Evolutionary conservation across 768 basidiomycete species (phyloP), one percentile per base, ranked within the genome.

Genomic region (Hortiboletus flavorubellus): DNA sequence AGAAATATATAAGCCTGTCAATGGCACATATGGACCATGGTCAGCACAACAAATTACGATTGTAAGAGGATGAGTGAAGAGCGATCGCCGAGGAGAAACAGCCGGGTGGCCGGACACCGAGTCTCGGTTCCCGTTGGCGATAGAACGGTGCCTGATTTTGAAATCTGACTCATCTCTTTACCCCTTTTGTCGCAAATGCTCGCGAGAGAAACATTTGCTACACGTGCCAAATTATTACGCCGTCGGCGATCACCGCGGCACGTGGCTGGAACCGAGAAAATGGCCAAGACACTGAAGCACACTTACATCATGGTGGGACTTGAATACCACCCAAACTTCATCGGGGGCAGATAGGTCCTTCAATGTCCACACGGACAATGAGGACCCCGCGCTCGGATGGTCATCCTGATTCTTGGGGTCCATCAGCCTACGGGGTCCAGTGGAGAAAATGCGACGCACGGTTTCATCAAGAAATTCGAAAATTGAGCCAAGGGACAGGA

Each of bases 221-320:
- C 52, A 23, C 30, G 51, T 35, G 41, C 33, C 23, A 50, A 11
- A 14, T 44, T 26, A 26, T 26, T 26, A 33, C 14, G 34, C 5
- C 34, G 14, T 29, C 54, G 49, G 42, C 50, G 40, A 53, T 44
- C 43, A 33, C 38, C 49, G 55, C 8, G 34, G 29, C 53, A 49
- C 53, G 41, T 55, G 51, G 62, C 46, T 1, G 37, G 41, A 12
- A n/a, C 51, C 9, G 18, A 33, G 21, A 46, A n/a, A 46, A n/a
- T 47, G 43, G n/a, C 14, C 26, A 10, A 21, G 15, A n/a, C 26
- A 39, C 1, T 16, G 18, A 9, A 26, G 21, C 4, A 51, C 53
- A 69, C 84, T 63, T 56, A 86, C 85, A 75, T 86, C 83, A 64
- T 80, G 78, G 59, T 87, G 86, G 0, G 79, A 77, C 56, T 68